phyloP scores from a whole-genome alignment of 176 grass and related monocot genomes.

The Triticum turgidum region DNA sequence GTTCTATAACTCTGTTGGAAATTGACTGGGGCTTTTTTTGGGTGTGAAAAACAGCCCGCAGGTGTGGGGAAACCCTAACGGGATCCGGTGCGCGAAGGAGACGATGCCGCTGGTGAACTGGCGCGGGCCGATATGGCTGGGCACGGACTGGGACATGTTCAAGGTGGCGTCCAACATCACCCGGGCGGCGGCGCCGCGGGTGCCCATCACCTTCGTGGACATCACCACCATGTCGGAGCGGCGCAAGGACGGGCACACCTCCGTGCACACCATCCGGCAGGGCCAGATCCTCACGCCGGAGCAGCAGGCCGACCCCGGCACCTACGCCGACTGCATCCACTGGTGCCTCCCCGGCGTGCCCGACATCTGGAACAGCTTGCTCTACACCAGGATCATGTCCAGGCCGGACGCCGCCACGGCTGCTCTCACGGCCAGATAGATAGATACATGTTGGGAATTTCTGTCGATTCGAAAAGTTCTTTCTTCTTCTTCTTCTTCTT shows the following conservation, averaged over 20 bases:
- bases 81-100: slow-evolving; percentile 81
- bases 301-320: slow-evolving; percentile 74
- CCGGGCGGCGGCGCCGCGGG: slow-evolving; percentile 33
- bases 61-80: slow-evolving; percentile 66
- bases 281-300: slow-evolving; percentile 65
- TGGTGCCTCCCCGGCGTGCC: slow-evolving; percentile 97
- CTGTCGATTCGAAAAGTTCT: neutral
- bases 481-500: slow-evolving; percentile 4
- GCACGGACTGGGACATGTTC: slow-evolving; percentile 86
- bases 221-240: slow-evolving; percentile 88
- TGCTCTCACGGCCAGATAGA: neutral
- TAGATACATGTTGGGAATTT: neutral
- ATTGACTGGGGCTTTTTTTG: neutral
- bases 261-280: slow-evolving; percentile 81
- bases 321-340: slow-evolving; percentile 93
- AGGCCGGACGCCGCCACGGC: slow-evolving; percentile 21
- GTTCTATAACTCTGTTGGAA: too few relatives aligned
- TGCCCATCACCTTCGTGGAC: slow-evolving; percentile 69
- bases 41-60: slow-evolving; percentile 37
- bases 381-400: slow-evolving; percentile 81
- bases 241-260: slow-evolving; percentile 87
- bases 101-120: slow-evolving; percentile 61
- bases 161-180: slow-evolving; percentile 41
- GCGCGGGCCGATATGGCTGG: slow-evolving; percentile 52
- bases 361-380: slow-evolving; percentile 77